Base-by-base conservation (phyloP, 2,329 filamentous ascomycete species). In the Hypoxylon sp. region DNA sequence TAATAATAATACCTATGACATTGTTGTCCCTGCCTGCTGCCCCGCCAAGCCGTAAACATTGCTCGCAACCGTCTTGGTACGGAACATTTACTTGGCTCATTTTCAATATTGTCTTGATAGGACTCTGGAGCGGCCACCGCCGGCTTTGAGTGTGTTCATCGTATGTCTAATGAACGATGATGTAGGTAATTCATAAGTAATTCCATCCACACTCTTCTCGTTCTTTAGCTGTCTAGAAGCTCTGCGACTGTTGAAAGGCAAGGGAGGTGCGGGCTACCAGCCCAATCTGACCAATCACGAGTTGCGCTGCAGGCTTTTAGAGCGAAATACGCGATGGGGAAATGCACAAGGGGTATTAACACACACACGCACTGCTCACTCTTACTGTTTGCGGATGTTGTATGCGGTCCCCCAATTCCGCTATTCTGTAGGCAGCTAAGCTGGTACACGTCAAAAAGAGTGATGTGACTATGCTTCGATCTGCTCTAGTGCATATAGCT, bases 341-440 rank as follows among this genome's bases (percentile, higher is more conserved):
- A 56, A 53, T 32, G 31, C 27, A 53, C 24, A 32, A 50, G 32
- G 44, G 44, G 55, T 27, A 35, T 17, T 27, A 58, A 11, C 19
- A 19, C 29, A 31, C 44, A 29, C 19, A 24, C 42, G 50, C 53
- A n/a, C 44, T 51, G 21, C 39, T 56, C 27, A 52, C 61, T 68
- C 67, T 74, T 74, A 65, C 74, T 70, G 19, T 53, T 72, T 74
- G 68, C 37, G 73, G 74, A 67, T 74, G 67, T 71, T 74, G 17
- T 70, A 75, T 63, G 74, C 74, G 74, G 72, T 44, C 52, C 51
- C 48, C 35, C 37, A 27, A 50, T 54, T 24, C 47, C 50, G 29
- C 60, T 65, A 67, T 62, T 29, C 60, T 66, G 35, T 62, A 62
- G 61, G 60, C 52, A 70, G 71, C 64, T 63, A 67, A 63, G 66